These are phyloP conservation scores for Teunomyces atbi DNA, from an alignment of 805 yeast species.

Conservation along the genomic window DNA sequence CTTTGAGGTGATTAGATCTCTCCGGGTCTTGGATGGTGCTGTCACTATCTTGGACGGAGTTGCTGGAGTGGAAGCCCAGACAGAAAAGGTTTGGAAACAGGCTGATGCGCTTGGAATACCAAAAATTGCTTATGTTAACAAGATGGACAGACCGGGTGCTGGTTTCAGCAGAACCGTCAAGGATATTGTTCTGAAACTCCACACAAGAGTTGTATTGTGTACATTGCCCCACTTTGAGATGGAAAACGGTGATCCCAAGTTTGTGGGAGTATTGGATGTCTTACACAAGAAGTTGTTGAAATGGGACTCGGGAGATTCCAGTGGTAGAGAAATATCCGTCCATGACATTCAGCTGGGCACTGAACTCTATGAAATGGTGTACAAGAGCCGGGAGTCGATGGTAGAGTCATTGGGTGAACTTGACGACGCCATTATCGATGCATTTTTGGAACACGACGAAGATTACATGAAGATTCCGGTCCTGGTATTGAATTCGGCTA, in stretches of 20 bases:
- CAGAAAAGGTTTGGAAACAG: constrained; percentile 95
- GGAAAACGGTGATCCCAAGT: constrained; percentile 36
- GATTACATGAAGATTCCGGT: constrained; percentile 68
- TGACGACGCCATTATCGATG: constrained; percentile 75
- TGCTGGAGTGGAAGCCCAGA: constrained; percentile 98
- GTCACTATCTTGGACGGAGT: constrained; percentile 92
- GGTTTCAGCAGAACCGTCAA: constrained; percentile 88
- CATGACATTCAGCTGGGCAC: constrained; percentile 35
- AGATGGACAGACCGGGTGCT: constrained; percentile 96
- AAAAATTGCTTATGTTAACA: constrained; percentile 76
- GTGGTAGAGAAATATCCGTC: constrained; percentile 54
- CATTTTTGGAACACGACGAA: constrained; percentile 68
- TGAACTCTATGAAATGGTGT: constrained; percentile 46
- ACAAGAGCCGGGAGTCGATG: constrained; percentile 64
- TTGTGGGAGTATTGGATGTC: constrained; percentile 76
- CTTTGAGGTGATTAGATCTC: constrained; percentile 86
- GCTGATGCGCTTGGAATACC: constrained; percentile 71
- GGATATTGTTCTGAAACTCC: constrained; percentile 74
- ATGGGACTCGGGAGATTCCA: constrained; percentile 46
- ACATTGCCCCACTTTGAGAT: constrained; percentile 69
- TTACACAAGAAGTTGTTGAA: constrained; percentile 56
- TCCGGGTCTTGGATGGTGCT: constrained; percentile 91
- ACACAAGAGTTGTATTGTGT: constrained; percentile 70
- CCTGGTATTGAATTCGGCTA: constrained; percentile 51
- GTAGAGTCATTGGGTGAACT: constrained; percentile 82